Conservation (phyloP, 306 rosid species). For the Carpinus viminea region DNA sequence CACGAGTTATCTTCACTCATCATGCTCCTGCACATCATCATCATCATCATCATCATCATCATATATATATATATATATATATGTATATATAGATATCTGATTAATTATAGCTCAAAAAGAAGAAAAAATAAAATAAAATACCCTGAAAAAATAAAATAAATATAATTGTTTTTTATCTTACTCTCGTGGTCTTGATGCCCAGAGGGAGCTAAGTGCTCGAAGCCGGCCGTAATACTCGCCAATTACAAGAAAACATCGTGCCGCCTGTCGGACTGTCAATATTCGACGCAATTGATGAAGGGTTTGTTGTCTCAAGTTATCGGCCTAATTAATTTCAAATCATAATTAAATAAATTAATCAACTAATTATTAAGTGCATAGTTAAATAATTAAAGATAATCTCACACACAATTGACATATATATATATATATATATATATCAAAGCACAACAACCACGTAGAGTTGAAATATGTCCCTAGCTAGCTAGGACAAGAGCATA, state of each 20-base stretch:
- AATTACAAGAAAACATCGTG: conserved; percentile 73
- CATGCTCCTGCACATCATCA: conserved; percentile 45
- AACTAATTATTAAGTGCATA: not conserved
- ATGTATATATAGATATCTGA: no score
- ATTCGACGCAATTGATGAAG: conserved; percentile 78
- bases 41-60: no score
- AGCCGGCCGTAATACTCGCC: conserved; percentile 83
- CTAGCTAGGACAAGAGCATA: conserved; percentile 21
- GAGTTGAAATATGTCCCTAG: conserved; percentile 35
- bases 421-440: conserved; percentile 3
- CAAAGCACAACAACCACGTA: conserved; percentile 38
- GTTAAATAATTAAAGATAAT: not conserved
- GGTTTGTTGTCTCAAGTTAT: conserved; percentile 81
- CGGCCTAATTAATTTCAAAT: conserved; percentile 57
- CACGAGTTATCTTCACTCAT: conserved; percentile 73
- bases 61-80: no score
- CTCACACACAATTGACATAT: not conserved
- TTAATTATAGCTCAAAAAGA: no score
- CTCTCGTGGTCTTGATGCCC: conserved; percentile 93
- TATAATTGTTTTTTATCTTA: conserved; percentile 26
- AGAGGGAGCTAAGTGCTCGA: conserved; percentile 88
- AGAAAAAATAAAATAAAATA: no score
- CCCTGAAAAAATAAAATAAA: no score
- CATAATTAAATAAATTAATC: not conserved
- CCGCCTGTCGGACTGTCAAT: conserved; percentile 76